Base-by-base conservation (phyloP, 345 rosid species). In the Eucalyptus curtisii region DNA sequence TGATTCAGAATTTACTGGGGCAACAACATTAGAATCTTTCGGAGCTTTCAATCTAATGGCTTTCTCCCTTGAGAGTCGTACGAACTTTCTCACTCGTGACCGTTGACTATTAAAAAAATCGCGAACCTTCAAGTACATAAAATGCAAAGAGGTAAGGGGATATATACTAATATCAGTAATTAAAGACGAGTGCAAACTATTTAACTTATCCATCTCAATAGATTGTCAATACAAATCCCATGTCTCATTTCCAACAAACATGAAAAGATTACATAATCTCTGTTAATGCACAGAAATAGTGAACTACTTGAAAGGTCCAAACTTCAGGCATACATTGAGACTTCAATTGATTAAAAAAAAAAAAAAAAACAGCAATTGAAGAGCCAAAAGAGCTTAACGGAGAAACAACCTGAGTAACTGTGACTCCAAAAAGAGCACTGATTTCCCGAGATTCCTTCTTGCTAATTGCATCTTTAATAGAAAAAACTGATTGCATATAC, bases 381-480 rank as follows among this genome's bases (percentile, higher is more conserved):
- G 84, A 20, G 47, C 25, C 61, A 87, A 86, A 20, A 10, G 49
- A 86, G 48, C 84, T 2, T 15, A 59, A 44, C 16, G 14, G 52
- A 66, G 27, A 76, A 87, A 45, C 82, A 48, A 98, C 99, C 99
- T 98, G 99, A 87, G 98, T 94, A 87, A 95, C 94, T 13, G 98
- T 94, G 89, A 95, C 95, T 86, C 99, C 97, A 92, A 98, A 95
- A 66, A 92, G 95, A 92, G 96, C 98, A 91, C 99, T 98, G 89
- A 98, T 96, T 90, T 97, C 99, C 55, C 98, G 96, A 68, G 93
- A 95, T 95, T 98, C 99, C 91, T 93, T 98, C 94, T 98, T 98
- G 89, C 96, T 96, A 89, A 97, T 94, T 66, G 96, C 96, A 91
- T 98, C 99, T 96, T 97, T 98, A 90, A 98, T 91, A 84, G 99